Percentiles rank a stretch among this genome's conserved stretches.
Conservation (phyloP, 1,139 yeast species). For the Zygosaccharomyces sapae region DNA sequence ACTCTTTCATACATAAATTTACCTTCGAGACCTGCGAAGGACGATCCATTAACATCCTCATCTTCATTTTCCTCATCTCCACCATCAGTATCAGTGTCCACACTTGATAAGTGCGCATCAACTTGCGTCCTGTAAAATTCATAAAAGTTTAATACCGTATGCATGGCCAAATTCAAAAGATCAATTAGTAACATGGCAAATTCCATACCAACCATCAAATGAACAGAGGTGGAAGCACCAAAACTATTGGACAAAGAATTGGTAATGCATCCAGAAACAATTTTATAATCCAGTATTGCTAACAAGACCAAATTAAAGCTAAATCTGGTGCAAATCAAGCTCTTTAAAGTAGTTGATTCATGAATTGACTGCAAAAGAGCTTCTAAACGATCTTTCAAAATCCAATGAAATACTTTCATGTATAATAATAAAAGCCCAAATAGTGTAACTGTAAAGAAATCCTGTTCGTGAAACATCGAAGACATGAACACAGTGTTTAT, state of each 20-base stretch:
- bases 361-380: slow-evolving; percentile 41
- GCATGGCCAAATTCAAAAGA: slow-evolving; percentile 36
- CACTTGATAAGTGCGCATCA: slow-evolving; percentile 3
- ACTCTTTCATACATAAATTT: slow-evolving; percentile 59
- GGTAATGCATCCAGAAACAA: slow-evolving; percentile 51
- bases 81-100: slow-evolving; percentile 10
- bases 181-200: slow-evolving; percentile 66
- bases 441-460: slow-evolving; percentile 44
- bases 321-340: slow-evolving; percentile 39
- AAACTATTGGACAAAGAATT: slow-evolving; percentile 17
- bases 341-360: slow-evolving; percentile 36
- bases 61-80: slow-evolving; percentile 12
- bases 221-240: slow-evolving; percentile 49
- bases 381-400: slow-evolving; percentile 62
- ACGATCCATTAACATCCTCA: slow-evolving; percentile 25
- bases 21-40: slow-evolving; percentile 57
- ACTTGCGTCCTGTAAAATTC: slow-evolving; percentile 43
- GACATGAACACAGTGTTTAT: slow-evolving; percentile 63
- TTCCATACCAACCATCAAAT: slow-evolving; percentile 66
- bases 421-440: slow-evolving; percentile 46
- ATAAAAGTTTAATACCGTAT: slow-evolving; percentile 48
- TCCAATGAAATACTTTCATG: slow-evolving; percentile 70
- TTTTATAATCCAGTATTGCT: slow-evolving; percentile 46
- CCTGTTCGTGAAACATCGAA: slow-evolving; percentile 56
- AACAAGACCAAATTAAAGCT: slow-evolving; percentile 43